Evolutionary conservation across 495 filamentous ascomycete species (phyloP), one percentile per base, ranked within the genome.

Genomic region (Evansstolkia leycettana): DNA sequence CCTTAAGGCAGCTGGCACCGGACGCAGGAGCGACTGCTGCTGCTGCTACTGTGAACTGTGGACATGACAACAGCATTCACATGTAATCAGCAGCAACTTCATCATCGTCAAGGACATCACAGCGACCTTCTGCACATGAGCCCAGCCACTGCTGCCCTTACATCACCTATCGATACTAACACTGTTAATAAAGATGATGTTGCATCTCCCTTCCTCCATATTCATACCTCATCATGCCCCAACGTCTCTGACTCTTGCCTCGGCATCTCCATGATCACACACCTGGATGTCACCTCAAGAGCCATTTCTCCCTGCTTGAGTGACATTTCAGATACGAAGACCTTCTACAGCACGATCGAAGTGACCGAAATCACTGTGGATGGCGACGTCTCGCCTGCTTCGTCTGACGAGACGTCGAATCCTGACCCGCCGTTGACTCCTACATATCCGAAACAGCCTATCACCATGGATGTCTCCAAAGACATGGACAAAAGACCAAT

Each of bases 281-380:
- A 23, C 9, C 20, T 23, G 5, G 20, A 23, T 23, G 20, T 23
- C 4, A 9, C 20, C 20, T 23, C 20, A 23, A 4, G 9, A 23
- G 20, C 20, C 20, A 23, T 36, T 19, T 25, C 34, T 12, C 24
- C 34, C 4, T 37, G 35, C 19, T 10, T 39, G 15, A 33, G n/a
- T 19, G 19, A 17, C 28, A n/a, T 31, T 12, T 39, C 37, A 7
- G 29, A 39, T 18, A 33, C 28, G 10, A 39, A 32, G 37, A 39
- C 37, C 2, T 32, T 39, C 27, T 39, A 31, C 29, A 39, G 29
- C 28, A 31, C 37, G n/a, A 14, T 39, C 15, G 17, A 31, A 13
- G 28, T 39, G 15, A 39, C 16, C 10, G 29, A 25, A 11, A 20
- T 39, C 14, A 10, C 27, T 9, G 9, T 28, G 14, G 14, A 33